These are phyloP conservation scores for Phytopythium chamaehyphon DNA, from an alignment of 352 stramenopile species.

Conservation along the genomic window DNA sequence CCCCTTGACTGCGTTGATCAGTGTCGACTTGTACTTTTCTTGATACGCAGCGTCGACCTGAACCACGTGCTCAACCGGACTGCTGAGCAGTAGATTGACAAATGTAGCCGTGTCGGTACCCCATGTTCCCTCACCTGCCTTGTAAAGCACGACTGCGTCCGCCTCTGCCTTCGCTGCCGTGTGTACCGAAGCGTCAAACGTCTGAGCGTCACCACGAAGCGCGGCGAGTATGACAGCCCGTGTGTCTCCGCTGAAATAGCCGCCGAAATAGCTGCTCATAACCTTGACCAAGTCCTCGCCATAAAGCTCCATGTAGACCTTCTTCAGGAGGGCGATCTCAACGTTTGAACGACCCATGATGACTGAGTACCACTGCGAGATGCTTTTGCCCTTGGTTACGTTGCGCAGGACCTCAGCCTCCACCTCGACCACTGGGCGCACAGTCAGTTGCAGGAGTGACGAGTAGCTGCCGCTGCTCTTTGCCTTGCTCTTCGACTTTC, in stretches of 20 bases:
- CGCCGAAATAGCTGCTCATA: constrained; percentile 41
- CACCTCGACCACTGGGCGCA: constrained; percentile 39
- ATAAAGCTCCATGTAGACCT: constrained; percentile 56
- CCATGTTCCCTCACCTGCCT: constrained; percentile 57
- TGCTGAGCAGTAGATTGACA: constrained; percentile 36
- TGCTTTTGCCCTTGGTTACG: constrained; percentile 60
- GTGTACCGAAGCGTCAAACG: constrained; percentile 49
- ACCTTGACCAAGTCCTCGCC: constrained; percentile 45
- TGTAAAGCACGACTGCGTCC: constrained; percentile 56
- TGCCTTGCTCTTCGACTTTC: constrained; percentile 19
- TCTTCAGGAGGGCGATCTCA: constrained; percentile 71
- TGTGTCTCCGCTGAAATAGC: constrained; percentile 59
- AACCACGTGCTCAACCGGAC: constrained; percentile 34
- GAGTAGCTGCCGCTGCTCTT: constrained; percentile 48
- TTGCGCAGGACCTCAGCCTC: constrained; percentile 54
- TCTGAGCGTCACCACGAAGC: constrained; percentile 28
- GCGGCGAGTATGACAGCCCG: constrained; percentile 52
- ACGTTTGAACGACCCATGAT: constrained; percentile 52
- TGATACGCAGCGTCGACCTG: constrained; percentile 45
- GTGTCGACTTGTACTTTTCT: constrained; percentile 54
- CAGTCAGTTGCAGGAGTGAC: constrained; percentile 46
- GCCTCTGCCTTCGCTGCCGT: constrained; percentile 40
- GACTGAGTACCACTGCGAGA: constrained; percentile 48
- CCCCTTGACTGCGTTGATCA: constrained; percentile 51
- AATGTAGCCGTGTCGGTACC: constrained; percentile 65